Base-by-base conservation (phyloP, 805 yeast species). In the Yarrowia phangngaensis region DNA sequence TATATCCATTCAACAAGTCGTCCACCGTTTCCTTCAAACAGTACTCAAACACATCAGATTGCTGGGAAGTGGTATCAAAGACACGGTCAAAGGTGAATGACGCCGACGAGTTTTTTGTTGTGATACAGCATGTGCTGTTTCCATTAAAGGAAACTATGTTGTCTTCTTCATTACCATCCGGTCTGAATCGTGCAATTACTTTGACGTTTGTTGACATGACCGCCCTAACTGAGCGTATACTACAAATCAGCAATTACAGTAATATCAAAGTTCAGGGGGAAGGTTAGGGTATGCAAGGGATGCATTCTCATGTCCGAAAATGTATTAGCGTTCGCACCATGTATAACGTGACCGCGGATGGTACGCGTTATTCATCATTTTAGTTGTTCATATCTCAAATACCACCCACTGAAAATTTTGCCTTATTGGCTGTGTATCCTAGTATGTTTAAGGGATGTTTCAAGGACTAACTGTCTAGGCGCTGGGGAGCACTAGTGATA, bases 101-200 rank as follows among this genome's bases (percentile, higher is more conserved):
- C 20, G 38, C 8, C 11, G 17, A 9, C 14, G 20, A 8, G 19
- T 20, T 20, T 6, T n/a, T 12, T 8, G 33, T 8, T 6, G 20
- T 14, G 45, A 16, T 15, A 46, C 57, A 28, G 14, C 34, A 29
- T 28, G 48, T 29, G 29, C 22, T 35, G 20, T 29, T 29, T 8
- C 48, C 35, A 28, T 30, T 35, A 11, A 26, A 38, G 13, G 45
- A 19, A 4, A 29, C 35, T 13, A 61, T 54, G 24, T 56, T 54
- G 6, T 51, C 56, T 26, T 51, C 45, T 8, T 24, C 59, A 40
- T 22, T 50, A 55, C 63, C 84, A 2, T 43, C 69, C 1, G 92
- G 92, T 34, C 92, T 67, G 56, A 84, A 78, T 46, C 95, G 69
- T 19, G 84, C 86, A 14, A 84, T 71, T 20, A 84, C 94, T 56